These are phyloP conservation scores for Alternaria solani DNA, from an alignment of 2,329 filamentous ascomycete species.

Conservation along the genomic window DNA sequence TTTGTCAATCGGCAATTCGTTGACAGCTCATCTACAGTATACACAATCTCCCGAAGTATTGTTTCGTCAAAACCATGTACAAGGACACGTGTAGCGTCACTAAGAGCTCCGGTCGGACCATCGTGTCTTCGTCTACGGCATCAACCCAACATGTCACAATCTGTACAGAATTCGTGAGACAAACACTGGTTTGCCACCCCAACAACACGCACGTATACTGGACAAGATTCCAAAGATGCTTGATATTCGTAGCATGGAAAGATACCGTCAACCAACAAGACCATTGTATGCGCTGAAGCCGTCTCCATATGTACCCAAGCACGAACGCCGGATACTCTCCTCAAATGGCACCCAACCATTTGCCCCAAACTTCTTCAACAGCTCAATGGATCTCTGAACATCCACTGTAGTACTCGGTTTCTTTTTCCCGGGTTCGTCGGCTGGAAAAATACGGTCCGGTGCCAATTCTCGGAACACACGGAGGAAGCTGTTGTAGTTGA, in stretches of 20 bases:
- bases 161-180: neutral
- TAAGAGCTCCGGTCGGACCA: neutral
- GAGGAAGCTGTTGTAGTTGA: neutral
- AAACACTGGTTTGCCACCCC: too few species aligned
- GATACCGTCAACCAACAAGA: neutral
- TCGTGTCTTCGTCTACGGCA: neutral
- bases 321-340: neutral
- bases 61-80: neutral
- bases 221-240: neutral
- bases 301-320: neutral
- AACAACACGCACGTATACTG: neutral
- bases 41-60: neutral
- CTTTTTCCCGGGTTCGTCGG: neutral
- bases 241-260: neutral
- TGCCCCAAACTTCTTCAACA: neutral
- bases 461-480: neutral
- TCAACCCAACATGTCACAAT: conserved; percentile 3
- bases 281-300: neutral
- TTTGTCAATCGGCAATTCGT: too few species aligned
- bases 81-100: neutral
- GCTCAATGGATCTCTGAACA: neutral
- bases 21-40: neutral
- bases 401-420: neutral
- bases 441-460: neutral
- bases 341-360: neutral